These are phyloP conservation scores for Magnaporthiopsis incrustans DNA, from an alignment of 2,329 filamentous ascomycete species.

Conservation along the genomic window DNA sequence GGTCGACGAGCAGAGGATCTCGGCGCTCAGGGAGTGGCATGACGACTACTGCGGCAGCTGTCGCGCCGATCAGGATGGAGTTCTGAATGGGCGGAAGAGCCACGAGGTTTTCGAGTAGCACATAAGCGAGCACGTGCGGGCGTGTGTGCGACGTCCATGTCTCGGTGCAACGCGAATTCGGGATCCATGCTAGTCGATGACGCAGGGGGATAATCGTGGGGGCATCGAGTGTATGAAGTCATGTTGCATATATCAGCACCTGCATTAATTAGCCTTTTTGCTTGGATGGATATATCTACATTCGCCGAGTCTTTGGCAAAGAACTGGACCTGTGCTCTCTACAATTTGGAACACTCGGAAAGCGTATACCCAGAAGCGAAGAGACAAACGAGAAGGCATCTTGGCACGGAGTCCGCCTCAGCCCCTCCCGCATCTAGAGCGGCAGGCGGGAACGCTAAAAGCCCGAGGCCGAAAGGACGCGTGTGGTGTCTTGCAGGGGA, in stretches of 20 bases:
- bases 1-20: conserved; percentile 22
- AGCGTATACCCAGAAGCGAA: background rate
- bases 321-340: too few species aligned
- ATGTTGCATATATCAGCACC: background rate
- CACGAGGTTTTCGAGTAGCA: background rate
- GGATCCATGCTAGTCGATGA: background rate
- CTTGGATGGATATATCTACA: too few species aligned
- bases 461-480: background rate
- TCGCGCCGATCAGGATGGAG: conserved; percentile 31
- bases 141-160: too few species aligned
- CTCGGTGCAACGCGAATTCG: background rate
- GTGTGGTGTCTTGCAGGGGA: too few species aligned
- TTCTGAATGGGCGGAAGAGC: background rate
- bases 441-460: background rate
- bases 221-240: background rate
- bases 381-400: background rate
- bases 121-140: too few species aligned
- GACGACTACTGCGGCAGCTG: conserved; percentile 50
- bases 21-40: conserved; percentile 39
- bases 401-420: background rate
- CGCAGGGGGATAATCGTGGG: too few species aligned
- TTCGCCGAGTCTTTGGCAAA: too few species aligned
- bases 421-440: too few species aligned
- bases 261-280: background rate
- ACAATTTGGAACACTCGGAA: too few species aligned